phyloP scores from a whole-genome alignment of 225 moss, liverwort and hornwort species.

The Physcomitrellopsis africana region DNA sequence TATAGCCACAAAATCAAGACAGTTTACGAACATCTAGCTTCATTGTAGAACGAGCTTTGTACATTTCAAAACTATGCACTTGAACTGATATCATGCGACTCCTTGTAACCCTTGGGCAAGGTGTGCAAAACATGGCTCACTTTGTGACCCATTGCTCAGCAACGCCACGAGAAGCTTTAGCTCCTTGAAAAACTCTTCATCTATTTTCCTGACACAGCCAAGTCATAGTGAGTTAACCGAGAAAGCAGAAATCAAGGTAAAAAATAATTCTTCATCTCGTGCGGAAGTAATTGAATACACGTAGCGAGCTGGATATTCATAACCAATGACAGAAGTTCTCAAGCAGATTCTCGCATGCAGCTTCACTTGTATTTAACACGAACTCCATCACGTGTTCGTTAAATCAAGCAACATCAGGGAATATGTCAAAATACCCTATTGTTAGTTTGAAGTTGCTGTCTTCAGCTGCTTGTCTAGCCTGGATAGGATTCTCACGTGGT shows the following conservation, averaged over 20 bases:
- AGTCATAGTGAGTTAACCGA: not conserved
- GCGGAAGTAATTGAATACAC: too few species aligned
- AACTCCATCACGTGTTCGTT: not conserved
- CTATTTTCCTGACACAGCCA: constrained; percentile 68
- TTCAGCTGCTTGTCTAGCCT: constrained; percentile 83
- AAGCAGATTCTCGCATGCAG: constrained; percentile 4
- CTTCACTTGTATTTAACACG: not conserved
- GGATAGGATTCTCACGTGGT: constrained; percentile 51
- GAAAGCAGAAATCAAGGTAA: not conserved
- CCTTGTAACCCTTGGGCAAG: constrained; percentile 95
- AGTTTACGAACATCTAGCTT: constrained; percentile 22
- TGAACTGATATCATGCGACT: constrained; percentile 50
- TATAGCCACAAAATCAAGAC: constrained; percentile 17
- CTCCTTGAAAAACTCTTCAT: constrained; percentile 88
- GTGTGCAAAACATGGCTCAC: constrained; percentile 95
- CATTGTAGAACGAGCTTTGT: constrained; percentile 29
- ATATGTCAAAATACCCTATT: constrained; percentile 61
- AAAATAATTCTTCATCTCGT: not conserved
- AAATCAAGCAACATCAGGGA: not conserved
- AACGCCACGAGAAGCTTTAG: constrained; percentile 85
- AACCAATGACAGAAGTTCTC: not conserved
- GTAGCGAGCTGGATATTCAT: too few species aligned
- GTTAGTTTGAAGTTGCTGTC: constrained; percentile 85
- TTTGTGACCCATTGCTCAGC: constrained; percentile 86
- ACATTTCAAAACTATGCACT: constrained; percentile 37